Conservation (phyloP, 106 monocot species). For the Xerophyta viscosa region DNA sequence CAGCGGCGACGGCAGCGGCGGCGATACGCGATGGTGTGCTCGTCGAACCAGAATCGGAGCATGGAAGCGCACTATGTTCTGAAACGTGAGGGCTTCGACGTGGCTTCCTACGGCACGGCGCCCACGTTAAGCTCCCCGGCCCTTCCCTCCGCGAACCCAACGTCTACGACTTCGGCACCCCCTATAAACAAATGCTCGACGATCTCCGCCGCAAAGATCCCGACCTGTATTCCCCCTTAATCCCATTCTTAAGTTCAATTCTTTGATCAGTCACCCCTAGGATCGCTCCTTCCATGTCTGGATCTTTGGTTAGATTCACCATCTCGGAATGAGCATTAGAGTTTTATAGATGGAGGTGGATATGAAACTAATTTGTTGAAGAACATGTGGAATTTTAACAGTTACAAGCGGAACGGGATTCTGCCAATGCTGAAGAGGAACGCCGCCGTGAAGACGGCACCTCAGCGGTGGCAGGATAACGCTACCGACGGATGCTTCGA, state of each 20-base stretch:
- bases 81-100: conserved; percentile 71
- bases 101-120: conserved; percentile 91
- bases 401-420: conserved; percentile 92
- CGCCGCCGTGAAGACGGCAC: conserved; percentile 63
- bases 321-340: too few relatives aligned
- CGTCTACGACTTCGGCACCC: conserved; percentile 91
- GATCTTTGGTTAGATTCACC: too few relatives aligned
- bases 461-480: conserved; percentile 98
- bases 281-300: too few relatives aligned
- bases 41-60: conserved; percentile 99
- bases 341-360: too few relatives aligned
- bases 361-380: too few relatives aligned
- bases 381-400: too few relatives aligned
- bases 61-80: conserved; percentile 95
- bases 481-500: conserved; percentile 72
- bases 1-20: conserved; percentile 25
- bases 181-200: conserved; percentile 82
- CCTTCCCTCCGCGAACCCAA: conserved; percentile 93
- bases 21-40: conserved; percentile 91
- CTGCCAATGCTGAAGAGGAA: conserved; percentile 92
- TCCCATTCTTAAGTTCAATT: not conserved
- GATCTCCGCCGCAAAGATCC: conserved; percentile 77
- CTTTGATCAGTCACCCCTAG: too few relatives aligned
- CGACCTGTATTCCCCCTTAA: conserved; percentile 22
- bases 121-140: conserved; percentile 94